Conservation (phyloP, 179 eudicot species). For the Corrigiola litoralis region DNA sequence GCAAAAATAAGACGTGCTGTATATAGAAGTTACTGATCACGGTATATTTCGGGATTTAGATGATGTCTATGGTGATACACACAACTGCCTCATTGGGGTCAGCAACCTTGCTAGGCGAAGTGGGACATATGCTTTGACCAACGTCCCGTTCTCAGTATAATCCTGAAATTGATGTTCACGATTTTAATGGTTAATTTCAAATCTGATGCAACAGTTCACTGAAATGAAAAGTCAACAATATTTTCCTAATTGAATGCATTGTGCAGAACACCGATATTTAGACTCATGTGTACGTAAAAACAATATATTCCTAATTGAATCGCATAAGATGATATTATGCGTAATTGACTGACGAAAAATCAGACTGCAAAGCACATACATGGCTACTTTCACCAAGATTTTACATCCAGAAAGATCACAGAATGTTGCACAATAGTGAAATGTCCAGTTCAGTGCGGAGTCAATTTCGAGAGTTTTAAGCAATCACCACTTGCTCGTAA, state of each 20-base stretch:
- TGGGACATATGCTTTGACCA: conserved; percentile 77
- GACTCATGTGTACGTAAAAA: no score
- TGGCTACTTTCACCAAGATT: neutral
- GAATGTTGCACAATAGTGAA: neutral
- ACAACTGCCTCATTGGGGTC: conserved; percentile 82
- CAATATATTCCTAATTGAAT: no score
- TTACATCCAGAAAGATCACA: neutral
- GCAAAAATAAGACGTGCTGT: neutral
- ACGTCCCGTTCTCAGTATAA: conserved; percentile 80
- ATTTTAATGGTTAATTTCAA: neutral
- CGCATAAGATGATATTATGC: no score
- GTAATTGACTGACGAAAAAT: no score
- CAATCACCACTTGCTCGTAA: neutral
- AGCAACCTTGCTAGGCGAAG: conserved; percentile 91
- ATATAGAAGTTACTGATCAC: neutral
- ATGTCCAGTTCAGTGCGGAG: neutral
- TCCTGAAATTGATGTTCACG: conserved; percentile 37
- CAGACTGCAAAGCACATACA: no score
- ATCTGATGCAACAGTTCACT: no score
- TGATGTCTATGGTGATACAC: conserved; percentile 33
- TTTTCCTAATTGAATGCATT: no score
- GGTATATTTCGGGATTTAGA: neutral
- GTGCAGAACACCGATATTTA: no score
- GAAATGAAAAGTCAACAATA: no score
- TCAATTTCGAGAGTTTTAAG: neutral